A percentile compares a stretch with the other conserved stretches of the same genome.
These are phyloP conservation scores for Maudiozyma barnettii DNA, from an alignment of 805 yeast genomes.

Conservation along the genomic window DNA sequence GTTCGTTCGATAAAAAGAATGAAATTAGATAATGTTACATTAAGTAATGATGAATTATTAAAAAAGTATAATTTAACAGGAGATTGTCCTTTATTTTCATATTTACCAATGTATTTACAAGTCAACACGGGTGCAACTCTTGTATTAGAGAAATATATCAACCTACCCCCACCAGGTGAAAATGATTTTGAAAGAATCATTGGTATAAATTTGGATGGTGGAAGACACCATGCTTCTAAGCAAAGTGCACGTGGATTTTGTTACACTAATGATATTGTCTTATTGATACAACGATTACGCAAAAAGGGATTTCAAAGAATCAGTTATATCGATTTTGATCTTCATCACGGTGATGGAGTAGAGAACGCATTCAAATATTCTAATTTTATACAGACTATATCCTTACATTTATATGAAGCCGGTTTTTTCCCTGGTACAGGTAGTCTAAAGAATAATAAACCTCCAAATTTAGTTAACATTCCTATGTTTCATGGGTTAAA, in stretches of 20 bases:
- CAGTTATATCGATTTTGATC: conserved; percentile 59
- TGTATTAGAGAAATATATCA: conserved; percentile 35
- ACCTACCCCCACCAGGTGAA: neutral
- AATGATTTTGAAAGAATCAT: conserved; percentile 24
- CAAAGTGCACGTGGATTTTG: conserved; percentile 59
- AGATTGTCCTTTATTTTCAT: conserved; percentile 59
- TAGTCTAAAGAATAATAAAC: conserved; percentile 30
- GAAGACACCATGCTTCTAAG: conserved; percentile 59
- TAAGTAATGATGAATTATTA: neutral
- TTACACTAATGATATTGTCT: conserved; percentile 58
- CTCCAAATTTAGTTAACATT: conserved; percentile 39
- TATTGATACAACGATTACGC: conserved; percentile 46
- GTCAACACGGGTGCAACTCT: conserved; percentile 51
- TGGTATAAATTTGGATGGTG: conserved; percentile 70
- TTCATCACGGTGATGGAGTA: conserved; percentile 80
- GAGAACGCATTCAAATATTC: conserved; percentile 52
- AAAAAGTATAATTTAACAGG: conserved; percentile 39
- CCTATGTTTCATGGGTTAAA: conserved; percentile 50
- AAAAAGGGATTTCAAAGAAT: conserved; percentile 35
- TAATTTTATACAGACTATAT: conserved; percentile 47
- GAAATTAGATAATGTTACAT: neutral
- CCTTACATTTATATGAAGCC: conserved; percentile 52
- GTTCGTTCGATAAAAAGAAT: neutral
- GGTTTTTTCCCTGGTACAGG: conserved; percentile 78
- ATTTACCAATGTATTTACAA: conserved; percentile 40